These are phyloP conservation scores for Lenwebbia sp. DNA, from an alignment of 345 rosid genomes.

Conservation along the genomic window DNA sequence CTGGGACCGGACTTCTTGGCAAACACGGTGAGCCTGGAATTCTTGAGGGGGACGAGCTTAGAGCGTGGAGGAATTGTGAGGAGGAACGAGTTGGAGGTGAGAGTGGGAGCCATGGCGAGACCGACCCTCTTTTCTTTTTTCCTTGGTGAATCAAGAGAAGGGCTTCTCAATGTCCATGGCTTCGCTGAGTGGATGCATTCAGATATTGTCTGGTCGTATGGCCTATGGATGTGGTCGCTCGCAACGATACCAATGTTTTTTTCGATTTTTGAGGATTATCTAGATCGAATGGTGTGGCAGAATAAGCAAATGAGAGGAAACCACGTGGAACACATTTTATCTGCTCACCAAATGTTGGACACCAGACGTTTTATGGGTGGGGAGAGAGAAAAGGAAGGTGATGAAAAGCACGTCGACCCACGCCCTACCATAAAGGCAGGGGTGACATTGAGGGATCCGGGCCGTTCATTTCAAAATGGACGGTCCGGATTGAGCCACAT, in stretches of 20 bases:
- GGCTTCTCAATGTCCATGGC: background rate
- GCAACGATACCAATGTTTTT: background rate
- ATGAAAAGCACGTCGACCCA: background rate
- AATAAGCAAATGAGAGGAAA: background rate
- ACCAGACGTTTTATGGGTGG: background rate
- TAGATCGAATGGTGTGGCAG: background rate
- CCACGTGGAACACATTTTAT: slow-evolving; percentile 3
- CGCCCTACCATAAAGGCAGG: too few species aligned
- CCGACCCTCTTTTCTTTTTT: background rate
- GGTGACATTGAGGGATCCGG: too few species aligned
- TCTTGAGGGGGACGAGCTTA: slow-evolving; percentile 19
- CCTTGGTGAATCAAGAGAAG: background rate
- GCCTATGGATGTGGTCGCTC: background rate
- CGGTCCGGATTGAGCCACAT: too few species aligned
- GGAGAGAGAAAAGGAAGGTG: background rate
- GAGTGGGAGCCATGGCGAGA: slow-evolving; percentile 37
- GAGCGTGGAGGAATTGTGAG: slow-evolving; percentile 32
- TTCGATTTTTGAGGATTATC: background rate
- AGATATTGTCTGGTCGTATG: background rate
- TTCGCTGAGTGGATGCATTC: background rate
- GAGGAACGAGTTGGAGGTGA: slow-evolving; percentile 56
- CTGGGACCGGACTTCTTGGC: slow-evolving; percentile 58
- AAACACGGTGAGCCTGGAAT: slow-evolving; percentile 29
- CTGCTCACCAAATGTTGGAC: background rate
- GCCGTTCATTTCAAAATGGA: too few species aligned